A percentile compares a stretch with the other conserved stretches of the same genome.
Evolutionary conservation across 129 eudicot species (phyloP).

Genomic region (Flaveria bidentis): DNA sequence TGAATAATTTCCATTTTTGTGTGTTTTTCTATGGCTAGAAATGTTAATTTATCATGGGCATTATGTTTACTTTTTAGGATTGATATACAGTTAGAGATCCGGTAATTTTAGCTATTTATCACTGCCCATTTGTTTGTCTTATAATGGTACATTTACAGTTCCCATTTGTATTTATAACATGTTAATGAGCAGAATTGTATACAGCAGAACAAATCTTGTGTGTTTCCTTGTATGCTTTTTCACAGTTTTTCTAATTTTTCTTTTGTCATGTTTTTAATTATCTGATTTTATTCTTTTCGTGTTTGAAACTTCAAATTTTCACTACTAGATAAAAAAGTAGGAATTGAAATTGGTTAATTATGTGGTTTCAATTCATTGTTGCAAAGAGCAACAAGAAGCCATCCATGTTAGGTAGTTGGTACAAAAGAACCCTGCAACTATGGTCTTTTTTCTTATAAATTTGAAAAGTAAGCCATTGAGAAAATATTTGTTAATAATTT

Average conservation of each 20-base stretch:
- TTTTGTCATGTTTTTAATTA: background rate
- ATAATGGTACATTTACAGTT: too few relatives aligned
- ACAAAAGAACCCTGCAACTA: background rate
- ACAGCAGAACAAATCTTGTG: background rate
- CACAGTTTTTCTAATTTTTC: background rate
- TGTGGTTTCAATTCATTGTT: background rate
- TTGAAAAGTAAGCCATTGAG: constrained; percentile 6
- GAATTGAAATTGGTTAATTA: background rate
- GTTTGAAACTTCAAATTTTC: background rate
- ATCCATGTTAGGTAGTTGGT: constrained; percentile 16
- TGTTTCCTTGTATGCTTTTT: background rate
- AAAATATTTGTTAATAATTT: background rate
- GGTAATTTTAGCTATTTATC: background rate
- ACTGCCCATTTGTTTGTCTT: too few relatives aligned
- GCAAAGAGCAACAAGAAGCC: constrained; percentile 14
- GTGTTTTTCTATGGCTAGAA: background rate
- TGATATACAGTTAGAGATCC: background rate
- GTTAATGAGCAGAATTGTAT: background rate
- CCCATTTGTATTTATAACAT: background rate
- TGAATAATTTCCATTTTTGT: background rate
- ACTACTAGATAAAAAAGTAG: background rate
- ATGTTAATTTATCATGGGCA: background rate
- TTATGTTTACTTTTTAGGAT: background rate
- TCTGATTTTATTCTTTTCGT: background rate
- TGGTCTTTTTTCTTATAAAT: background rate